phyloP scores from a whole-genome alignment of 2,329 filamentous ascomycete genomes.

The Thermochaetoides dissita region DNA sequence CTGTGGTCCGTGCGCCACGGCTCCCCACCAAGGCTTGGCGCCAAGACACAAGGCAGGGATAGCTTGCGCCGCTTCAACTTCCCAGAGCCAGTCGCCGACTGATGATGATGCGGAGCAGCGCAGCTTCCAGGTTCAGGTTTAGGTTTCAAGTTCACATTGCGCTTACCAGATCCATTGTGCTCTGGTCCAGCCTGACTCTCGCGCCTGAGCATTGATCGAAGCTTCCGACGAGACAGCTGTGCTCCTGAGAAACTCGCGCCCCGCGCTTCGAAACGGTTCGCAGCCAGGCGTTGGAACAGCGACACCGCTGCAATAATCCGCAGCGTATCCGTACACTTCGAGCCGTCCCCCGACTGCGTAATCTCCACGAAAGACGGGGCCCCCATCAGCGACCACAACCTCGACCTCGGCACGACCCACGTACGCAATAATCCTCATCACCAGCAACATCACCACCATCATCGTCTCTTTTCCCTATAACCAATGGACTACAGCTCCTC shows the following conservation, averaged over 20 bases:
- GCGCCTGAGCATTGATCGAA: too few species aligned
- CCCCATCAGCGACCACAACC: too few species aligned
- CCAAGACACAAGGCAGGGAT: constrained; percentile 4
- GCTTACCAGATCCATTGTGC: too few species aligned
- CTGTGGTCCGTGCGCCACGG: constrained; percentile 6
- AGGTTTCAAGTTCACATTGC: too few species aligned
- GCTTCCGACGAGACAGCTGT: too few species aligned
- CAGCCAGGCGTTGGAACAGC: too few species aligned
- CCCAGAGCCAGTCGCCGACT: neutral
- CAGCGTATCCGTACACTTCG: too few species aligned
- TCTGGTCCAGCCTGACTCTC: too few species aligned
- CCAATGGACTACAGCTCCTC: constrained; percentile 48
- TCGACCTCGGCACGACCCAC: constrained; percentile 2
- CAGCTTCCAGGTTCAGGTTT: neutral
- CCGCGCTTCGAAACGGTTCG: too few species aligned
- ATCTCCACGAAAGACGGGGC: neutral
- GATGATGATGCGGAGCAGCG: constrained; percentile 6
- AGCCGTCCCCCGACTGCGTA: neutral
- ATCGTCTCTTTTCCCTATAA: constrained; percentile 7
- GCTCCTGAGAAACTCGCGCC: too few species aligned
- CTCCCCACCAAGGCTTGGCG: constrained; percentile 3
- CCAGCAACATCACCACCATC: constrained; percentile 2
- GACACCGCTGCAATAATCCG: too few species aligned
- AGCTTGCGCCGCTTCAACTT: constrained; percentile 5
- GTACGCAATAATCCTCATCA: too few species aligned